phyloP scores from a whole-genome alignment of 768 basidiomycete species.

The Cystobasidium ongulense region DNA sequence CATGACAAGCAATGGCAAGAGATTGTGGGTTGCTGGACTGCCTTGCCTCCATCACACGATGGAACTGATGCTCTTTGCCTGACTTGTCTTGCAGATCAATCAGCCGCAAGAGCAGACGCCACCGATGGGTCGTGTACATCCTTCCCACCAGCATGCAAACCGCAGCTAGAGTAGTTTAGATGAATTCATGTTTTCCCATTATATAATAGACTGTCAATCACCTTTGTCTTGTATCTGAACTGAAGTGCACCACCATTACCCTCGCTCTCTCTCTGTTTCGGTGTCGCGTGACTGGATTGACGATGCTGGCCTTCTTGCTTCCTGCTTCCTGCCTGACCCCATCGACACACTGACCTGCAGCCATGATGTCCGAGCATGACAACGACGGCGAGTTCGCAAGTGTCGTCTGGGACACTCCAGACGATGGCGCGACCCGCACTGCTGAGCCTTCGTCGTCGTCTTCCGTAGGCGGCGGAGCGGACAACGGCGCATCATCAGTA shows the following conservation, averaged over 20 bases:
- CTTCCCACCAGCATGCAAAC: neutral
- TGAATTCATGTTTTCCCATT: neutral
- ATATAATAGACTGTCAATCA: neutral
- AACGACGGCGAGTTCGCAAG: slow-evolving; percentile 78
- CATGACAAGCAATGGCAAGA: slow-evolving; percentile 11
- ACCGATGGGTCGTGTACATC: slow-evolving; percentile 21
- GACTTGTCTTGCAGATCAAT: neutral
- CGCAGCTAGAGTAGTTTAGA: neutral
- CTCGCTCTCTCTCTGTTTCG: neutral
- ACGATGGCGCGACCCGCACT: neutral
- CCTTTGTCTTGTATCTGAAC: neutral
- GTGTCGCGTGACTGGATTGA: neutral
- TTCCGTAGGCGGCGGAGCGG: neutral
- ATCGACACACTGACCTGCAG: neutral
- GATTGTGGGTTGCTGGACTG: slow-evolving; percentile 2
- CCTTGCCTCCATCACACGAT: neutral
- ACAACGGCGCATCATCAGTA: neutral
- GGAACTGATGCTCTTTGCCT: neutral
- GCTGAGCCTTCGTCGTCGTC: neutral
- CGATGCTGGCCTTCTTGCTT: neutral
- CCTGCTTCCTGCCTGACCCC: neutral
- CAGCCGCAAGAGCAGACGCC: slow-evolving; percentile 1
- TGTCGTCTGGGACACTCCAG: slow-evolving; percentile 68
- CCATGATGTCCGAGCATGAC: slow-evolving; percentile 18
- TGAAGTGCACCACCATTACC: neutral